Evolutionary conservation across 306 rosid genomes (phyloP).

Genomic region (Dryas octopetala): DNA sequence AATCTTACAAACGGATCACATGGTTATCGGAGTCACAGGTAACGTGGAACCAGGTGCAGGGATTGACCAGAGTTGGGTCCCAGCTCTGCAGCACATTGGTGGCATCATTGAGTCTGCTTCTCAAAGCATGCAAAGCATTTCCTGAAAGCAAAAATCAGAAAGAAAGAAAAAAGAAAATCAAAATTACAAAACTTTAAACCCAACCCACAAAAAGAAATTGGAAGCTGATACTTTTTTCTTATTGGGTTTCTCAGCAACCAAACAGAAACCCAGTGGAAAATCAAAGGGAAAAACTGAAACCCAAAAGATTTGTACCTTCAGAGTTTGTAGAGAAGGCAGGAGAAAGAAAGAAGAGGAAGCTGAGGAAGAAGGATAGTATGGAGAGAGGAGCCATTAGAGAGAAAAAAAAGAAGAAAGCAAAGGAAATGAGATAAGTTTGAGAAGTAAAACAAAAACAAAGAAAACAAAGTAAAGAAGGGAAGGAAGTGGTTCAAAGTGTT

Average conservation of each 20-base stretch:
- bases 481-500: neutral
- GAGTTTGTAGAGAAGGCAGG: constrained; percentile 44
- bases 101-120: constrained; percentile 69
- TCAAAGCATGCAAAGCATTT: constrained; percentile 77
- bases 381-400: constrained; percentile 39
- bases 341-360: constrained; percentile 32
- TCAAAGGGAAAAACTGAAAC: constrained; percentile 3
- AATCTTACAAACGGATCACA: constrained; percentile 78
- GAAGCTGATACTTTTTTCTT: neutral
- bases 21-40: constrained; percentile 71
- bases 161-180: neutral
- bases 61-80: constrained; percentile 99
- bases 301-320: constrained; percentile 37
- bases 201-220: constrained; percentile 7
- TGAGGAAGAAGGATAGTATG: constrained; percentile 18
- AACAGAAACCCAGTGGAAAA: constrained; percentile 20
- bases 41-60: constrained; percentile 99
- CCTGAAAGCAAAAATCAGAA: constrained; percentile 38
- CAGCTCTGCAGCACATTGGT: constrained; percentile 87
- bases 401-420: neutral
- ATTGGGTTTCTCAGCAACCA: constrained; percentile 20
- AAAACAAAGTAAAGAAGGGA: neutral
- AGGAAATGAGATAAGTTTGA: neutral
- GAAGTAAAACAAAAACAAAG: neutral
- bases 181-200: neutral